Evolutionary conservation across 257 asterid species (phyloP).

Genomic region (Apocynum venetum): DNA sequence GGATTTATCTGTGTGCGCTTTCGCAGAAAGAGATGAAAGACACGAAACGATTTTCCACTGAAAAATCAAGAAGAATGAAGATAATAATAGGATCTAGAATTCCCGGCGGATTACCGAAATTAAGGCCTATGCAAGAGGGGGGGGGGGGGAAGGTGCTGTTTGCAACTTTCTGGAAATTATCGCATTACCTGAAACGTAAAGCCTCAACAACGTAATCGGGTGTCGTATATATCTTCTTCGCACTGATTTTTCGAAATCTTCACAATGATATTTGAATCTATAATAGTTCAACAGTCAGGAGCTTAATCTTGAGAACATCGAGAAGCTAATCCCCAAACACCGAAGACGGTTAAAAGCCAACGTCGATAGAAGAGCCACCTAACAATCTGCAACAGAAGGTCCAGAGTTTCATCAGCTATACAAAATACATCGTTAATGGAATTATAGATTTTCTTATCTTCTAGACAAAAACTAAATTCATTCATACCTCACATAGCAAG

Average conservation of each 20-base stretch:
- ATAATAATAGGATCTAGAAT: not conserved
- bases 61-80: not conserved
- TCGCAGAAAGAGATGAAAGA: slow-evolving; percentile 1
- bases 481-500: not conserved
- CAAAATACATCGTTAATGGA: not conserved
- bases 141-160: not conserved
- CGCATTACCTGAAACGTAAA: slow-evolving; percentile 12
- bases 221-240: not conserved
- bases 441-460: not conserved
- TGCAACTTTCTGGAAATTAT: not conserved
- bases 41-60: not conserved
- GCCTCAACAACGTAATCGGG: not conserved
- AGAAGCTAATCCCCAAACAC: not conserved
- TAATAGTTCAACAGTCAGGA: not conserved
- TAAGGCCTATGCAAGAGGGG: not conserved
- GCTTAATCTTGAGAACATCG: slow-evolving; percentile 3
- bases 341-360: not conserved
- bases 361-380: not conserved
- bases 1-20: not conserved
- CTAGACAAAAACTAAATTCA: not conserved
- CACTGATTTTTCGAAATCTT: not conserved
- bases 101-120: not conserved
- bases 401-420: slow-evolving; percentile 1
- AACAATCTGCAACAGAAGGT: not conserved
- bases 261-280: not conserved